Evolutionary conservation across 331 rosid genomes (phyloP).

Genomic region (Telfairia occidentalis): DNA sequence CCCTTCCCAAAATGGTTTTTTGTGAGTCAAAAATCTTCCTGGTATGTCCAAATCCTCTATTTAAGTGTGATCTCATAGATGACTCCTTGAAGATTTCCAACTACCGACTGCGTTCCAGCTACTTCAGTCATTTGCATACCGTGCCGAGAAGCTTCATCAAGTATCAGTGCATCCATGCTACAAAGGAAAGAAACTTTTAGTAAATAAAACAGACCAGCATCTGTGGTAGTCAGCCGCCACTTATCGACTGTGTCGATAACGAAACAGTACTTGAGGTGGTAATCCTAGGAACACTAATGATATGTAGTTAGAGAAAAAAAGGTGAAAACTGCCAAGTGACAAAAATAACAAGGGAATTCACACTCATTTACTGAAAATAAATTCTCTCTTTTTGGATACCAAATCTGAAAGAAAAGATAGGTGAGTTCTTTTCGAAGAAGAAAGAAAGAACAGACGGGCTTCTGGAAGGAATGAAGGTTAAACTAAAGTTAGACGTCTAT

Average conservation of each 20-base stretch:
- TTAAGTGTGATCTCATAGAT: conserved; percentile 56
- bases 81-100: conserved; percentile 67
- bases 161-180: conserved; percentile 70
- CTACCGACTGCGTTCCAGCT: conserved; percentile 39
- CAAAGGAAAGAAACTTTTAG: conserved; percentile 1
- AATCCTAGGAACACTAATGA: neutral
- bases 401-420: too few relatives aligned
- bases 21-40: neutral
- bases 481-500: neutral
- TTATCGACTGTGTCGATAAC: neutral
- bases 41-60: conserved; percentile 1
- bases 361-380: neutral
- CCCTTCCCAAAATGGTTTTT: neutral
- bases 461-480: neutral
- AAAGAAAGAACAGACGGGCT: too few relatives aligned
- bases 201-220: neutral
- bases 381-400: too few relatives aligned
- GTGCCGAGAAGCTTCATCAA: conserved; percentile 45
- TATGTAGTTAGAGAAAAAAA: neutral
- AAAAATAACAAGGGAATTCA: neutral
- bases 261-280: neutral
- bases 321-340: neutral
- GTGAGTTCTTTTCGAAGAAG: too few relatives aligned
- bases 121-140: conserved; percentile 61
- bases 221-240: neutral